phyloP scores from a whole-genome alignment of 2,329 filamentous ascomycete species.

The Penicillium sp. region DNA sequence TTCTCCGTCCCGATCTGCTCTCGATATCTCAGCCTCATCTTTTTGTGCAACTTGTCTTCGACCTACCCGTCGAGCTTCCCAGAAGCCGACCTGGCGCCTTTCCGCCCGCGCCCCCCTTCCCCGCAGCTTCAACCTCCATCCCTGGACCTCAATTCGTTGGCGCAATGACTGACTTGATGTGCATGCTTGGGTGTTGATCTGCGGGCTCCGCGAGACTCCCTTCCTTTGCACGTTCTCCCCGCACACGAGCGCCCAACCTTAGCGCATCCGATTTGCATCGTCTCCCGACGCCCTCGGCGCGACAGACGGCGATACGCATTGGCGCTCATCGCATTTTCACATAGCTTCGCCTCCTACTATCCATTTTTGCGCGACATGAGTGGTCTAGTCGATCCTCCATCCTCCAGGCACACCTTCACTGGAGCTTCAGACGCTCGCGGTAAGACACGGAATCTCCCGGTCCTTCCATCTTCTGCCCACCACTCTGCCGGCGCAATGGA shows the following conservation, averaged over 20 bases:
- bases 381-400: slow-evolving; percentile 40
- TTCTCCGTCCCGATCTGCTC: neutral
- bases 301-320: neutral
- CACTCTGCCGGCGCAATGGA: slow-evolving; percentile 54
- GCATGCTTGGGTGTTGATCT: slow-evolving; percentile 32
- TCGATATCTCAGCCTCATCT: neutral
- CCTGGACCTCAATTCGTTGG: slow-evolving; percentile 12
- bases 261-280: slow-evolving; percentile 13
- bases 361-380: slow-evolving; percentile 36
- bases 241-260: slow-evolving; percentile 17
- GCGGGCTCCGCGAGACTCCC: slow-evolving; percentile 22
- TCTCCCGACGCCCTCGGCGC: neutral
- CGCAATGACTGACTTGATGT: slow-evolving; percentile 31
- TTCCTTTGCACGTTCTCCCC: slow-evolving; percentile 29
- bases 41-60: slow-evolving; percentile 1
- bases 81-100: slow-evolving; percentile 9
- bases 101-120: slow-evolving; percentile 12
- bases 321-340: neutral
- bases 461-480: slow-evolving; percentile 44
- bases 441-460: slow-evolving; percentile 52
- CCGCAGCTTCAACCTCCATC: slow-evolving; percentile 16
- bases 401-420: slow-evolving; percentile 47
- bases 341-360: neutral
- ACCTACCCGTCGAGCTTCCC: neutral
- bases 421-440: slow-evolving; percentile 40